Evolutionary conservation across 441 rosid species (phyloP), one percentile per base, ranked within the genome.

Genomic region (Euphorbia celastroides): DNA sequence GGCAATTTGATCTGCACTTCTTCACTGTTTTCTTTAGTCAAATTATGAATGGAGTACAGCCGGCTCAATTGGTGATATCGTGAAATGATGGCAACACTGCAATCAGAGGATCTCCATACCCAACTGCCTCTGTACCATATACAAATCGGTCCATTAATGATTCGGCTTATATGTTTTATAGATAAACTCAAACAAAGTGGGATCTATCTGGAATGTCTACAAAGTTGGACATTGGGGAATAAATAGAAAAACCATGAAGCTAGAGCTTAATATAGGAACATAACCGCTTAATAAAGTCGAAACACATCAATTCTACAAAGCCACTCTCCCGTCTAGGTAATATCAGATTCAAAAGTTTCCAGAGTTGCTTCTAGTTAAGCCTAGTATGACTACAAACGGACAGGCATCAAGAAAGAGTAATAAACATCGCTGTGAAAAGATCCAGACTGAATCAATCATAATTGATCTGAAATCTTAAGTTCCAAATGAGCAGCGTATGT

Each of bases 71-170:
- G 57, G 79, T 32, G 79, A 88, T 90, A 66, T 75, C 84, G 50
- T 77, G 92, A 65, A 93, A 93, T 22, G 97, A 88, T 60, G 97
- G 94, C 79, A 93, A 70, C 72, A 90, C 86, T 4, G 98, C 98
- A 6, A 93, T 79, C 3, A 93, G 83, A 54, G 94, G 90, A 70
- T 90, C 97, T 64, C 96, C 97, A 46, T 80, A 93, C 23, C 97
- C 97, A 66, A 90, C 87, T 2, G 84, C 77, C 52, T 87, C 98
- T 93, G 93, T 60, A 56, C 10, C 62, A 73, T n/a, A 30, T 51
- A 65, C 52, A 42, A 30, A 26, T 16, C 51, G 38, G n/a, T 2
- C n/a, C n/a, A n/a, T n/a, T n/a, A n/a, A n/a, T n/a, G n/a, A n/a
- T n/a, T n/a, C n/a, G n/a, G n/a, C n/a, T n/a, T n/a, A n/a, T n/a